Base-by-base conservation (phyloP, 768 basidiomycete genomes). In the Mrakia frigida region DNA sequence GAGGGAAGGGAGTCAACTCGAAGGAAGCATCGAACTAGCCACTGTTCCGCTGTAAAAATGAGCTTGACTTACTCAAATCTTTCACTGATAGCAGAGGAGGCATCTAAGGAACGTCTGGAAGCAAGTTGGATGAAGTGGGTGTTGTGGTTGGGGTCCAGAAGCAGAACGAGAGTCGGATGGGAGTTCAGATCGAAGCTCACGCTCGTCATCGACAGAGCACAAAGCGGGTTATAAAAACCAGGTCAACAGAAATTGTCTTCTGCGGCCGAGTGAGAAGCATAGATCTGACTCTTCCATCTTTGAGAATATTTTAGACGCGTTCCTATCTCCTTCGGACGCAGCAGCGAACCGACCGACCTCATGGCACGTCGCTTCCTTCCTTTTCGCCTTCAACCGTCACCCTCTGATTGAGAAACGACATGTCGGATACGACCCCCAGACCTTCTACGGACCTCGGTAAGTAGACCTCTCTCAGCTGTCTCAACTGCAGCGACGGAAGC, bases 371-470 rank as follows among this genome's bases (percentile, higher is more conserved):
- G 56, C 56, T 28, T 11, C 56, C 28, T n/a, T 21, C 52, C 9
- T 18, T 56, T 28, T 25, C 28, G 56, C 28, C 28, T 56, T 28
- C 56, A 56, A 56, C 56, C 56, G 25, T 56, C 56, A 56, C 25
- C 25, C 52, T 21, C 52, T n/a, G 43, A 43, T 21, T n/a, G 7
- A n/a, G 23, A 56, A 56, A 14, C 25, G 10, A n/a, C 25, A 72
- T 72, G 71, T 72, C 71, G 76, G 43, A 77, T 18, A n/a, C 56
- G 23, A 74, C 59, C 39, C 79, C 79, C 59, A 74, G 79, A 75
- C 60, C 50, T 37, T 75, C 79, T 31, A 75, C 74, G 70, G 79
- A 79, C 74, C 77, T 75, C 37, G 78, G 78, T 74, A 37, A 67
- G 75, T 21, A 25, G 6, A 18, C 4, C n/a, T 33, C 9, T 25